Conservation (phyloP, 2,329 filamentous ascomycete genomes). For the Hypoxylon sp. region DNA sequence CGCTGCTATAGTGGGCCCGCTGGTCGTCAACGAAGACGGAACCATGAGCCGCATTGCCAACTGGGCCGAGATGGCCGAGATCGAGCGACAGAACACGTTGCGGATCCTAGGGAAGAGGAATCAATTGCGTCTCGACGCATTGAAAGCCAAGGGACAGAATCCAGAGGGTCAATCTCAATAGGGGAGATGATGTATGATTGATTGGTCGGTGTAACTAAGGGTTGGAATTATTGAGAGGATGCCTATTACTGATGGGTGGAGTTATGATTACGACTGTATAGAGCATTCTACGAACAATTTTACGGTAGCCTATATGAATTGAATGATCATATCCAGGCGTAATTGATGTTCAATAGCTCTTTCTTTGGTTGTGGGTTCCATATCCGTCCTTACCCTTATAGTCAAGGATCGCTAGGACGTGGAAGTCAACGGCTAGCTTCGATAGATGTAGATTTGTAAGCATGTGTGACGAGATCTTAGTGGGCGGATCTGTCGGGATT, state of each 20-base stretch:
- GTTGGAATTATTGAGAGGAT: background rate
- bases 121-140: constrained; percentile 69
- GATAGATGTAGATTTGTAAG: constrained; percentile 26
- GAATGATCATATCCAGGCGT: background rate
- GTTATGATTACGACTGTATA: background rate
- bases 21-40: constrained; percentile 82
- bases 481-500: constrained; percentile 31
- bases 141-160: constrained; percentile 62
- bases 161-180: constrained; percentile 25
- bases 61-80: constrained; percentile 79
- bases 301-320: background rate
- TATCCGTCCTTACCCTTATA: background rate
- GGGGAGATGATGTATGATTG: constrained; percentile 19
- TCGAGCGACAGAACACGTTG: constrained; percentile 77
- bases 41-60: constrained; percentile 79
- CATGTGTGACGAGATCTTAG: constrained; percentile 22
- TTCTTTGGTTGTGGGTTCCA: background rate
- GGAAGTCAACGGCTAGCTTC: background rate
- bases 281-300: background rate
- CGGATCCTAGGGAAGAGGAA: constrained; percentile 78
- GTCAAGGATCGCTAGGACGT: background rate
- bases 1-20: constrained; percentile 69
- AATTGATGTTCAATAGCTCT: background rate
- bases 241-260: background rate
- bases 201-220: background rate